Evolutionary conservation across 306 rosid genomes (phyloP).

Genomic region (Geum urbanum): DNA sequence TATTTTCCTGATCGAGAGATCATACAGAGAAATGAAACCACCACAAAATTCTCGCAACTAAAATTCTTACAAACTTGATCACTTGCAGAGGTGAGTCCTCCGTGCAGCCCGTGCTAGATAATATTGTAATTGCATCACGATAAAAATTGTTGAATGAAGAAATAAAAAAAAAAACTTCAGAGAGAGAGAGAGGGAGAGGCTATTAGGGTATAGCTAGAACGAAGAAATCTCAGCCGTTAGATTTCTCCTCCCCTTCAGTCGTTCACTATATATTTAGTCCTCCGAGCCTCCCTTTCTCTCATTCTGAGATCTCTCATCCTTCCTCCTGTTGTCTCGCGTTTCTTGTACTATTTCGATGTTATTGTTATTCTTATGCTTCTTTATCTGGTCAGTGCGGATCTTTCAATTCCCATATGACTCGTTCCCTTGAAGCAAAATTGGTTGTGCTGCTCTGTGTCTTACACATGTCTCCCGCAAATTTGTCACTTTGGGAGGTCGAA

Average conservation of each 20-base stretch:
- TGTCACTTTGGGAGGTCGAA: constrained; percentile 19
- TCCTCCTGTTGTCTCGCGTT: background rate
- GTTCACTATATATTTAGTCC: background rate
- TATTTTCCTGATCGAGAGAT: too few species aligned
- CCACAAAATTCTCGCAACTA: too few species aligned
- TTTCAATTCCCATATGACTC: constrained; percentile 68
- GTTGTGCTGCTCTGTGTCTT: constrained; percentile 46
- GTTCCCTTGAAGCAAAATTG: constrained; percentile 96
- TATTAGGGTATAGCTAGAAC: background rate
- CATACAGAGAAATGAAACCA: too few species aligned
- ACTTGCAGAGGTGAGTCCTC: too few species aligned
- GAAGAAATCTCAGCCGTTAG: background rate
- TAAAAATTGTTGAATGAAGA: too few species aligned
- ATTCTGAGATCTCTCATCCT: background rate
- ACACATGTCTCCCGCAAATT: constrained; percentile 13
- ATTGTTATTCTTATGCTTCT: constrained; percentile 42
- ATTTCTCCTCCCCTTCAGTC: background rate
- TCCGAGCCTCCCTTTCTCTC: background rate
- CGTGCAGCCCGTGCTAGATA: too few species aligned
- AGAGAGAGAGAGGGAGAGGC: too few species aligned
- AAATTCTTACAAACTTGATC: too few species aligned
- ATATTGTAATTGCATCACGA: too few species aligned
- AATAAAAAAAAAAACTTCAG: too few species aligned
- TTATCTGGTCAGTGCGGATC: constrained; percentile 87
- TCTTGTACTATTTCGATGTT: background rate